Evolutionary conservation across 805 yeast species (phyloP).

Genomic region (Ogataea pini): DNA sequence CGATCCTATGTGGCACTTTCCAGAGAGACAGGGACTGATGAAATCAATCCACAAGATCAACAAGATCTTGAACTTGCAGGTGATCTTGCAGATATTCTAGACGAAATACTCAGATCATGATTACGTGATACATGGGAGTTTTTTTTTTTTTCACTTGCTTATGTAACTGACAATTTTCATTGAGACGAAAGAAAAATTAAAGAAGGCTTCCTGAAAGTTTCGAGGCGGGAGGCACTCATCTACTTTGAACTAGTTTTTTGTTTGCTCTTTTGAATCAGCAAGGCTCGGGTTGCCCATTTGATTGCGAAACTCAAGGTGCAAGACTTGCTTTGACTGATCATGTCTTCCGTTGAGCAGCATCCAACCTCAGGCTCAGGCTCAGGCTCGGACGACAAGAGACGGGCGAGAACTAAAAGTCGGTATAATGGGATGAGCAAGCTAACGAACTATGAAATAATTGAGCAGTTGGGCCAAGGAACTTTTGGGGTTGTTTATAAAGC

Average conservation of each 20-base stretch:
- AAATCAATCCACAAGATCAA: not conserved
- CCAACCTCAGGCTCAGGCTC: not conserved
- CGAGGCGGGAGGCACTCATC: not conserved
- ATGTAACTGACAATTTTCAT: too few species aligned
- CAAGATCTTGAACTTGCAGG: conserved; percentile 5
- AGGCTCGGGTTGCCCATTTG: too few species aligned
- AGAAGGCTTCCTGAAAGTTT: not conserved
- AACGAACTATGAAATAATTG: conserved; percentile 34
- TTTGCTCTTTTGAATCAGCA: too few species aligned
- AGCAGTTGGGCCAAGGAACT: conserved; percentile 78
- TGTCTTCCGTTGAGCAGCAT: not conserved
- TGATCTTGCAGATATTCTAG: conserved; percentile 1
- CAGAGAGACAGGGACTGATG: not conserved
- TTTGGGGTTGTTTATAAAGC: conserved; percentile 91
- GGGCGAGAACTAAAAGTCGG: conserved; percentile 10
- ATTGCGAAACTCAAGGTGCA: too few species aligned
- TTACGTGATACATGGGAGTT: too few species aligned
- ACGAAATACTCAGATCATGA: not conserved
- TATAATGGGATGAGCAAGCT: conserved; percentile 35
- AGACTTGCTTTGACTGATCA: not conserved
- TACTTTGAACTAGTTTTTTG: too few species aligned
- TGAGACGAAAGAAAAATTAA: not conserved
- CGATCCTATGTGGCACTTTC: not conserved
- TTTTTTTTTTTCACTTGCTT: not conserved
- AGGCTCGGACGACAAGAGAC: conserved; percentile 5